A percentile compares a stretch with the other conserved stretches of the same genome.
phyloP scores from a whole-genome alignment of 2,329 filamentous ascomycete species.

The Penicillium sclerotigenum region DNA sequence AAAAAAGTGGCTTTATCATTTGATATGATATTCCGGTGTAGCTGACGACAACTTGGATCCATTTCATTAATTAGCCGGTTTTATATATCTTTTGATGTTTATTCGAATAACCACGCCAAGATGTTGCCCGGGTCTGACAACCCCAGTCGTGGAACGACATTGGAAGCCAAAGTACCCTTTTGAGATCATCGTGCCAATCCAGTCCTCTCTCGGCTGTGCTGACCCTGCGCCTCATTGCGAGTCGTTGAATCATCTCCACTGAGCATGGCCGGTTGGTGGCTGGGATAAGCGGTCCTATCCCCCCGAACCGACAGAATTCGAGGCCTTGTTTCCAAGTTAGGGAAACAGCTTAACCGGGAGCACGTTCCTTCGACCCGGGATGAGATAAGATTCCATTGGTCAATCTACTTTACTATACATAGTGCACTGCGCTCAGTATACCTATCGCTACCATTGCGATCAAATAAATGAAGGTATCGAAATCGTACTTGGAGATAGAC shows the following conservation, averaged over 20 bases:
- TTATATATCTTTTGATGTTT: neutral
- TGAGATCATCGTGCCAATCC: neutral
- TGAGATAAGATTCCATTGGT: neutral
- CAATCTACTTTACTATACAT: neutral
- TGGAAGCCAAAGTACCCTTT: neutral
- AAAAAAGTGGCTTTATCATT: neutral
- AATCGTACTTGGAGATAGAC: neutral
- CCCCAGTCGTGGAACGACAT: neutral
- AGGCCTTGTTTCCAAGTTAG: neutral
- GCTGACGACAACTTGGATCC: neutral
- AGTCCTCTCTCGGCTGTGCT: neutral
- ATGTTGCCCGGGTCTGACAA: neutral
- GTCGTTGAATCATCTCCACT: slow-evolving; percentile 6
- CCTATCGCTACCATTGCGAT: neutral
- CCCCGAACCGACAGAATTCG: neutral
- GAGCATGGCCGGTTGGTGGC: neutral
- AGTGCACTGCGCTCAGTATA: neutral
- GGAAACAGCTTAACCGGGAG: neutral
- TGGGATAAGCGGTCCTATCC: neutral
- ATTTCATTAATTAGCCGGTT: neutral
- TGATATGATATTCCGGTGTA: neutral
- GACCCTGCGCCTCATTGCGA: neutral
- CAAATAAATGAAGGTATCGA: neutral
- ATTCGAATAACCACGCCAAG: neutral
- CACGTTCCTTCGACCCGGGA: neutral